phyloP scores from a whole-genome alignment of 169 alveolate genomes.

The Pseudocohnilembus persalinus region DNA sequence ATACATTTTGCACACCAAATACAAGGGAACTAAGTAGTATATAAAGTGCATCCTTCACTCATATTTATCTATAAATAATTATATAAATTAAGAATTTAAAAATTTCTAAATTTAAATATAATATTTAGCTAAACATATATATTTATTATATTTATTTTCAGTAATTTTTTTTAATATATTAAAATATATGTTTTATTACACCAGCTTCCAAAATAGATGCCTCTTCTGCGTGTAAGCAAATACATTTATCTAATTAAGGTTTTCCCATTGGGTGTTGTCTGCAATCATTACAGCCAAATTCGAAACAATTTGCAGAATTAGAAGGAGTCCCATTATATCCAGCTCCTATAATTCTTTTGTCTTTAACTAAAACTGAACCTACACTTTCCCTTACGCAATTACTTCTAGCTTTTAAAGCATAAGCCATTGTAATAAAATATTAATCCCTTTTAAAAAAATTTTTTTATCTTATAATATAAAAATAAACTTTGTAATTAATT shows the following conservation, averaged over 20 bases:
- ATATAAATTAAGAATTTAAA: no score
- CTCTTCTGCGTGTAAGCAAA: slow-evolving; percentile 89
- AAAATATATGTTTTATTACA: slow-evolving; percentile 29
- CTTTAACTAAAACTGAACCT: slow-evolving; percentile 81
- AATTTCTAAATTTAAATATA: no score
- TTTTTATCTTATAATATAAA: no score
- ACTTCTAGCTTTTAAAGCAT: slow-evolving; percentile 77
- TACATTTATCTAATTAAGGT: slow-evolving; percentile 78
- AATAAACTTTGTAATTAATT: no score
- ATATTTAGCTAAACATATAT: no score
- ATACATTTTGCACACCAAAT: slow-evolving; percentile 77
- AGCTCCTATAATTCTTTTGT: slow-evolving; percentile 75
- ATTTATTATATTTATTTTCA: no score
- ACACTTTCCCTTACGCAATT: slow-evolving; percentile 86
- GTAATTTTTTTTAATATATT: no score
- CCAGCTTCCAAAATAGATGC: slow-evolving; percentile 86
- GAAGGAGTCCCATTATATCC: slow-evolving; percentile 91
- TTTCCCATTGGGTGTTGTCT: slow-evolving; percentile 63
- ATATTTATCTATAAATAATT: slow-evolving; percentile 21
- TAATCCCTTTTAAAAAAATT: slow-evolving; percentile 65
- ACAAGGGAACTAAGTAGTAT: slow-evolving; percentile 82
- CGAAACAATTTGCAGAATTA: slow-evolving; percentile 74
- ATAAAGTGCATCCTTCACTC: slow-evolving; percentile 59
- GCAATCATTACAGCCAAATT: slow-evolving; percentile 87
- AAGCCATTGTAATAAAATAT: slow-evolving; percentile 85